Conservation (phyloP, 1,284 basidiomycete species). For the Marasmius fiardii region DNA sequence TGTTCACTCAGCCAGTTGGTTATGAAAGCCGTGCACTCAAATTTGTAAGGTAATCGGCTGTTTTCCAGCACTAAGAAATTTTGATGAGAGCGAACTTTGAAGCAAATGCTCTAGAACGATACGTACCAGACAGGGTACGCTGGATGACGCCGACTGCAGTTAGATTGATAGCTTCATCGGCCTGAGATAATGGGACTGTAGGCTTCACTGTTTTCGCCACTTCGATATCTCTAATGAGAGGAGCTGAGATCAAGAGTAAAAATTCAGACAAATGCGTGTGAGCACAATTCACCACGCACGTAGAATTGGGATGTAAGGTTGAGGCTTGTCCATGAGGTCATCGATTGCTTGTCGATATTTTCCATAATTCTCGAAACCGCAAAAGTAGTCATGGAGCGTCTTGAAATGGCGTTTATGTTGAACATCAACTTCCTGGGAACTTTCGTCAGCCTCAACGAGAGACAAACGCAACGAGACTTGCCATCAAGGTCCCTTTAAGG, state of each 20-base stretch:
- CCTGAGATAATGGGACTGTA: neutral
- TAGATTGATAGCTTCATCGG: neutral
- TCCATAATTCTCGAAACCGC: constrained; percentile 23
- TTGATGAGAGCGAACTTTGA: neutral
- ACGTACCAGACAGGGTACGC: neutral
- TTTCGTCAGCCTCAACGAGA: constrained; percentile 1
- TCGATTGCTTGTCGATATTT: constrained; percentile 33
- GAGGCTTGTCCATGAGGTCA: constrained; percentile 24
- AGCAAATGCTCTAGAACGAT: too few relatives aligned
- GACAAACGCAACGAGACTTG: constrained; percentile 11
- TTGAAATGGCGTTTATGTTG: constrained; percentile 24
- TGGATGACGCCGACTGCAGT: neutral
- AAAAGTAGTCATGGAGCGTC: constrained; percentile 24
- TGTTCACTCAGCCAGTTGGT: neutral
- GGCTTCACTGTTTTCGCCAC: neutral
- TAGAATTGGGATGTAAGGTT: constrained; percentile 25
- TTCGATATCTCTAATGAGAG: constrained; percentile 23
- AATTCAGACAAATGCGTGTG: neutral
- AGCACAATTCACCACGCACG: constrained; percentile 12
- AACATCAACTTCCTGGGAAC: constrained; percentile 19
- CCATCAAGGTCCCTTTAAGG: constrained; percentile 30
- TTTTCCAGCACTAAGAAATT: neutral
- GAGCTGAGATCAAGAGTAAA: constrained; percentile 13
- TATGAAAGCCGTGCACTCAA: neutral
- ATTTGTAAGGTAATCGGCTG: neutral